Percentiles rank a stretch among this genome's conserved stretches.
Conservation (phyloP, 306 rosid species). For the Prosopis cineraria region DNA sequence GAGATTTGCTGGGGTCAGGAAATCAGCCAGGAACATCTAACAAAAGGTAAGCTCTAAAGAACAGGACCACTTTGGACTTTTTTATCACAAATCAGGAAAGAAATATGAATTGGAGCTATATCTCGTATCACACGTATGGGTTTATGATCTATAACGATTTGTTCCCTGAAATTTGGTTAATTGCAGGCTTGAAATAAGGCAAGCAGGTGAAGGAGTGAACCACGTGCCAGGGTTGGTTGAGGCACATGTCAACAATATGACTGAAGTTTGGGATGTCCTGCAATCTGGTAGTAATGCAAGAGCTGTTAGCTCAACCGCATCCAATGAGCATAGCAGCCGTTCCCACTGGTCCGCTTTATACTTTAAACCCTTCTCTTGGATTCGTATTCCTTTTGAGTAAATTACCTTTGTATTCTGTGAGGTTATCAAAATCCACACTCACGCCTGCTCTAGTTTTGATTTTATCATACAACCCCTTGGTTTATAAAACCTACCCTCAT, state of each 20-base stretch:
- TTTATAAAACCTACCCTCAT: background rate
- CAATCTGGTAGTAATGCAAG: slow-evolving; percentile 98
- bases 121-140: background rate
- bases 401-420: background rate
- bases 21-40: slow-evolving; percentile 62
- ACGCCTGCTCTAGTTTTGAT: no score
- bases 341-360: slow-evolving; percentile 76
- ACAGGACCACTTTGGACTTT: slow-evolving; percentile 8
- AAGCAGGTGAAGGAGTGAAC: slow-evolving; percentile 83
- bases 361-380: background rate
- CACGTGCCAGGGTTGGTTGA: slow-evolving; percentile 91
- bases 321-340: slow-evolving; percentile 93
- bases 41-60: slow-evolving; percentile 56
- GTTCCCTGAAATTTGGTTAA: slow-evolving; percentile 20
- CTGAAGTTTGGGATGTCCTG: slow-evolving; percentile 94
- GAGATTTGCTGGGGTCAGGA: slow-evolving; percentile 81
- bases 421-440: background rate
- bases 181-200: slow-evolving; percentile 82
- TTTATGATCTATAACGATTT: slow-evolving; percentile 17
- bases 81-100: slow-evolving; percentile 14
- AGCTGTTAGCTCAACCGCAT: slow-evolving; percentile 87
- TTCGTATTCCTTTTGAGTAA: background rate
- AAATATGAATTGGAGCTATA: slow-evolving; percentile 6
- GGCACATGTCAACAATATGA: slow-evolving; percentile 83
- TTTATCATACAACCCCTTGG: no score